Evolutionary conservation across 2,329 filamentous ascomycete species (phyloP).

Genomic region (Arthroderma sp.): DNA sequence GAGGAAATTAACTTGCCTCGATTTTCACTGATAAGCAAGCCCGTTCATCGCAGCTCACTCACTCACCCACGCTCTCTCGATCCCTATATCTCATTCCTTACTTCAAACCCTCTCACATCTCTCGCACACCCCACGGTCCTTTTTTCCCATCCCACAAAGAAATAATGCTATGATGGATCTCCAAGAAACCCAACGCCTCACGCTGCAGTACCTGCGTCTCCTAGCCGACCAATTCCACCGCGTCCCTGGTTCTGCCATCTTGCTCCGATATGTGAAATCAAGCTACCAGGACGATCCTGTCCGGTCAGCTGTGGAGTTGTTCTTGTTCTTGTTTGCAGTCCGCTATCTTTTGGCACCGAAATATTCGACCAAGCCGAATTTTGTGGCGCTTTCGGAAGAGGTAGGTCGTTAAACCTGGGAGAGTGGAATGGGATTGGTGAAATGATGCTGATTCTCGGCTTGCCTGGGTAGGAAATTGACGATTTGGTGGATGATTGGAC

Average conservation of each 20-base stretch:
- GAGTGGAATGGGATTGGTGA: too few species aligned
- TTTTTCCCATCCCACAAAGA: neutral
- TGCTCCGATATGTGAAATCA: slow-evolving; percentile 88
- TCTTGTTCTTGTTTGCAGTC: slow-evolving; percentile 90
- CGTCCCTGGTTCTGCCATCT: slow-evolving; percentile 83
- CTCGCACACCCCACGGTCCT: too few species aligned
- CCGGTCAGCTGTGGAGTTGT: slow-evolving; percentile 80
- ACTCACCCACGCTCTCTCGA: too few species aligned
- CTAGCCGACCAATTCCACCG: slow-evolving; percentile 63
- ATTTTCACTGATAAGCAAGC: too few species aligned
- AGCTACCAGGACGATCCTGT: slow-evolving; percentile 97
- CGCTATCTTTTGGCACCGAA: slow-evolving; percentile 83
- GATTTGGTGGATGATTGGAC: slow-evolving; percentile 94
- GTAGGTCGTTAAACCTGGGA: slow-evolving; percentile 22
- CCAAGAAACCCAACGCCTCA: slow-evolving; percentile 41
- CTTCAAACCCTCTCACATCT: too few species aligned
- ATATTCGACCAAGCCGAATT: slow-evolving; percentile 85
- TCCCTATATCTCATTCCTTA: too few species aligned
- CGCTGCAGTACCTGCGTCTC: slow-evolving; percentile 42
- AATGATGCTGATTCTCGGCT: neutral
- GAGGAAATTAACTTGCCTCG: neutral
- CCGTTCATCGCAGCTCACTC: too few species aligned
- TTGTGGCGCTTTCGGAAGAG: slow-evolving; percentile 78
- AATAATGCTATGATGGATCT: slow-evolving; percentile 38
- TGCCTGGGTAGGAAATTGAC: slow-evolving; percentile 60